Conservation (phyloP, 257 asterid species). For the Solanum pennellii region DNA sequence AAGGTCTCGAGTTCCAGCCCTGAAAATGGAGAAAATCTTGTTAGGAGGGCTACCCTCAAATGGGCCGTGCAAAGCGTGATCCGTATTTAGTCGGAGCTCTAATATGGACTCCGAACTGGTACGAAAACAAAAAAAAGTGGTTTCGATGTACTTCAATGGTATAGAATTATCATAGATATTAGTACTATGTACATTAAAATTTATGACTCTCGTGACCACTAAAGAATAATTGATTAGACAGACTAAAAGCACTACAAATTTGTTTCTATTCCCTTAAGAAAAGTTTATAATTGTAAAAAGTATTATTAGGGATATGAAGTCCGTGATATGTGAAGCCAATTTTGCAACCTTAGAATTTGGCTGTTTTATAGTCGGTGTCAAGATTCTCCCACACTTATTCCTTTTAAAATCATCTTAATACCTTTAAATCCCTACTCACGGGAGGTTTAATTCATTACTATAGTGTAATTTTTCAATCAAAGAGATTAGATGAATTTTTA, state of each 20-base stretch:
- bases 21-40: too few species aligned
- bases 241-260: background rate
- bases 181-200: background rate
- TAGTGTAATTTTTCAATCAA: background rate
- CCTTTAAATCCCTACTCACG: background rate
- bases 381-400: background rate
- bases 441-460: background rate
- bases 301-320: background rate
- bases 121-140: background rate
- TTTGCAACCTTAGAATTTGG: background rate
- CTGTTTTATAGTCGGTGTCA: background rate
- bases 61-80: too few species aligned
- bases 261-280: background rate
- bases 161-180: background rate
- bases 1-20: too few species aligned
- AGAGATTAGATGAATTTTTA: too few species aligned
- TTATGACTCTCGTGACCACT: background rate
- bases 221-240: background rate
- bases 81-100: too few species aligned
- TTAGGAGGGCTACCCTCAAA: too few species aligned
- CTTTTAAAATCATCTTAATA: background rate
- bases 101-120: rapidly evolving
- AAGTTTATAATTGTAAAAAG: background rate
- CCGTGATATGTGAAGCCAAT: constrained; percentile 8
- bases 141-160: background rate